Base-by-base conservation (phyloP, 176 grass and related monocot species). In the Paspalum vaginatum region DNA sequence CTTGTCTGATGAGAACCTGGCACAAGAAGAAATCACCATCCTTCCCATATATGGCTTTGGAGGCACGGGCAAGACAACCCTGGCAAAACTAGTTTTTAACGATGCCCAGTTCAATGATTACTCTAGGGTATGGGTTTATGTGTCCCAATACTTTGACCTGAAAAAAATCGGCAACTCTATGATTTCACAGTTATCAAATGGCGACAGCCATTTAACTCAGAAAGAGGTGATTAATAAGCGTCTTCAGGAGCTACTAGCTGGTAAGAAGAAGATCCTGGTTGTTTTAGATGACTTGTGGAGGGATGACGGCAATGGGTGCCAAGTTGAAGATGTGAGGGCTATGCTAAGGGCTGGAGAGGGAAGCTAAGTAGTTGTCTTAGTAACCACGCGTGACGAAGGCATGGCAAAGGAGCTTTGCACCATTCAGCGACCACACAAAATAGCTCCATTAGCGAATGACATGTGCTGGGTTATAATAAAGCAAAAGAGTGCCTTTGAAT, bases 251-350 rank as follows among this genome's bases (percentile, higher is more conserved):
- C 16, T 63, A 16, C n/a, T 79, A 15, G 12, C 20, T 11, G 53
- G 18, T 16, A n/a, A n/a, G n/a, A 64, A 64, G 38, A 62, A 25
- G 20, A 64, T 27, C 24, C 56, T 79, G n/a, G 24, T 79, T 7
- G 42, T 79, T 39, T 49, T 73, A 17, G 79, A 82, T 73, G 79
- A 82, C 18, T 7, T 82, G 39, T 82, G 79, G 79, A 56, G 70
- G 5, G 24, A 82, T 2, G 27, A 27, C 1, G n/a, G 22, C 0
- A 59, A 26, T 61, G 11, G 27, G 5, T 5, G 24, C 21, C 58
- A 61, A 61, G 2, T 61, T 3, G 58, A 61, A 26, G 58, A 26
- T 13, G 9, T 61, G 11, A 61, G 24, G 24, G 58, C 10, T 27
- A 27, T 61, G 24, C 58, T 61, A 27, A 61, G 11, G 58, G 58